phyloP scores from a whole-genome alignment of 768 basidiomycete genomes.

The Crassisporium funariophilum region DNA sequence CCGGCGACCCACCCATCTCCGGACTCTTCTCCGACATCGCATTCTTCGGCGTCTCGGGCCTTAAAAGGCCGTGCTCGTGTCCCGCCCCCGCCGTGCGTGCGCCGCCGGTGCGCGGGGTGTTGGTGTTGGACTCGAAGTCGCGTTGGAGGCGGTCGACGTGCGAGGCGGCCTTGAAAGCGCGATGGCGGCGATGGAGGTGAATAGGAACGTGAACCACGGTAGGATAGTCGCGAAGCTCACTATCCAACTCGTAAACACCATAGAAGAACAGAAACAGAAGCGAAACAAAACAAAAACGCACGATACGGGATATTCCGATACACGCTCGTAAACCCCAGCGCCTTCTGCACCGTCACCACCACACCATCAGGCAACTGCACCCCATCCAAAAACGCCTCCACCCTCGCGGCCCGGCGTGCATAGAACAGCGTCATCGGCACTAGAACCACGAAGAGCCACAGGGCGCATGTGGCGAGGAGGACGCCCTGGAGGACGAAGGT shows the following conservation, averaged over 20 bases:
- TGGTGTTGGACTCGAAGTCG: no score
- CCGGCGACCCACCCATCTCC: no score
- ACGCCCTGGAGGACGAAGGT: background rate
- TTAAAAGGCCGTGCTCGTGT: no score
- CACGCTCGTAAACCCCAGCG: background rate
- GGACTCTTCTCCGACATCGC: no score
- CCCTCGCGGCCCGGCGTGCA: background rate
- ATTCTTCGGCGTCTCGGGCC: no score
- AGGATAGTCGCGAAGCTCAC: background rate
- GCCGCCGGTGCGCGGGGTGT: no score
- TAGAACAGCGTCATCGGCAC: background rate
- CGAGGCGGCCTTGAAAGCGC: background rate
- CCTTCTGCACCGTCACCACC: background rate
- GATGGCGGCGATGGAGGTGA: background rate
- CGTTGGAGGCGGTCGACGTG: background rate
- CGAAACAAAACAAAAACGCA: background rate
- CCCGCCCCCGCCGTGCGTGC: no score
- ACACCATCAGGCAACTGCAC: background rate
- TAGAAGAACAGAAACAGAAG: no score
- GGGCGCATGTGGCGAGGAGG: background rate
- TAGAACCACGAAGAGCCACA: background rate
- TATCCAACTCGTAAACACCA: background rate
- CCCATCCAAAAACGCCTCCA: background rate
- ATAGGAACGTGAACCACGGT: background rate
- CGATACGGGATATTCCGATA: background rate